phyloP scores from a whole-genome alignment of 768 basidiomycete genomes.

The Cantharellus cinnabarinus region DNA sequence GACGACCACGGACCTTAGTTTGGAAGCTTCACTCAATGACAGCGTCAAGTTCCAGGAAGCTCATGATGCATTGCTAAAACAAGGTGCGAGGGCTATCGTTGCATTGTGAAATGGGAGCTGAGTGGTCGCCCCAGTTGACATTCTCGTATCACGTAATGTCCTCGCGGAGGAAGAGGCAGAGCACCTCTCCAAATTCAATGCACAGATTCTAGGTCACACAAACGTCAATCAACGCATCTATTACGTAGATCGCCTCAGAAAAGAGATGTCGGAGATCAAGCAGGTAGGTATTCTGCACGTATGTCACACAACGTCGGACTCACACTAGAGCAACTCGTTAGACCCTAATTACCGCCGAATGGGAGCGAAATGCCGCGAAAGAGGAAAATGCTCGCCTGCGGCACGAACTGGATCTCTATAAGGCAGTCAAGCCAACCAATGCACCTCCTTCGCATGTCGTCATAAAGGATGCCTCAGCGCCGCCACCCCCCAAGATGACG shows the following conservation, averaged over 20 bases:
- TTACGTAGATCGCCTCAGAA: slow-evolving; percentile 68
- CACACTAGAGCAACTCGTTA: background rate
- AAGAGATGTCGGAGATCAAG: slow-evolving; percentile 61
- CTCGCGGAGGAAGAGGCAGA: slow-evolving; percentile 65
- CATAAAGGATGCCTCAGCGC: background rate
- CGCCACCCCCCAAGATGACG: background rate
- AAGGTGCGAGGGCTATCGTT: background rate
- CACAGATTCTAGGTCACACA: slow-evolving; percentile 63
- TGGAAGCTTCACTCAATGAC: slow-evolving; percentile 33
- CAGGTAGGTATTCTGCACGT: slow-evolving; percentile 33
- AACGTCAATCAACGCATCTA: slow-evolving; percentile 73
- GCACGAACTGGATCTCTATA: background rate
- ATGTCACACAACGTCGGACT: background rate
- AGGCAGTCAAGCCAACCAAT: background rate
- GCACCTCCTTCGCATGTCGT: background rate
- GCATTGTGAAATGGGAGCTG: background rate
- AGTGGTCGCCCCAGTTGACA: slow-evolving; percentile 27
- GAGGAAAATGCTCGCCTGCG: background rate
- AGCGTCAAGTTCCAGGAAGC: slow-evolving; percentile 49
- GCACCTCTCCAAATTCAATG: slow-evolving; percentile 60
- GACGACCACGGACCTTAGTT: slow-evolving; percentile 13
- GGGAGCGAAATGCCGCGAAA: background rate
- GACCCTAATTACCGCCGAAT: background rate
- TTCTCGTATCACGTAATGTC: slow-evolving; percentile 46
- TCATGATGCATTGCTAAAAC: slow-evolving; percentile 38